Percentiles rank a stretch among this genome's conserved stretches.
These are phyloP conservation scores for Candida awuae DNA, from an alignment of 805 yeast species.

Conservation along the genomic window DNA sequence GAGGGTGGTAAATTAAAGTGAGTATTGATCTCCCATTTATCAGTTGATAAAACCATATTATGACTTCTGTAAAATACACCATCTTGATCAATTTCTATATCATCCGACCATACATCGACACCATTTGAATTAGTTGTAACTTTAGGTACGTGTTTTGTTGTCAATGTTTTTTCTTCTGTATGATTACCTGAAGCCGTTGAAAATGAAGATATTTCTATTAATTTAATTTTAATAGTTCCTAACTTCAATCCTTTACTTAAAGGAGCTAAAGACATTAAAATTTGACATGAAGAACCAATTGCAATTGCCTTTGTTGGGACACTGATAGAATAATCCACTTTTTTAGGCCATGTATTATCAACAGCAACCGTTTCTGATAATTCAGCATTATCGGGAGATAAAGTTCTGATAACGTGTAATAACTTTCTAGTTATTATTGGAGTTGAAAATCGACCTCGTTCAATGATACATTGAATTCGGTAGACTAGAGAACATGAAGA, in stretches of 20 bases:
- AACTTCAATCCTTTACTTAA: conserved; percentile 69
- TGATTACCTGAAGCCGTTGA: conserved; percentile 53
- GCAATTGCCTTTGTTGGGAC: conserved; percentile 86
- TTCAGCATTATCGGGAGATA: conserved; percentile 82
- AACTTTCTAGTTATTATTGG: conserved; percentile 61
- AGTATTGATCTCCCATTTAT: conserved; percentile 68
- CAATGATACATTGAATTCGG: conserved; percentile 70
- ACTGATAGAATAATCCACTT: conserved; percentile 82
- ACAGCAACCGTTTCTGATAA: conserved; percentile 87
- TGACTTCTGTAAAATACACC: conserved; percentile 30
- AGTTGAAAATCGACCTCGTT: conserved; percentile 69
- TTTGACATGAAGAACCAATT: conserved; percentile 70
- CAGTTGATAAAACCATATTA: conserved; percentile 33
- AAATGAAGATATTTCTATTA: conserved; percentile 57
- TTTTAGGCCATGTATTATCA: conserved; percentile 91
- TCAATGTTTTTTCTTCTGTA: conserved; percentile 53
- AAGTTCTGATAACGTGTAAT: conserved; percentile 74
- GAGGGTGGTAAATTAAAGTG: conserved; percentile 61
- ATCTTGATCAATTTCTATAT: conserved; percentile 29
- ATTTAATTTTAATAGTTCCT: conserved; percentile 61
- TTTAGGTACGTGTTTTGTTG: conserved; percentile 38
- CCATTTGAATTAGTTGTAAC: conserved; percentile 33
- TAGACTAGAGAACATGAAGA: conserved; percentile 71
- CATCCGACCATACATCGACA: conserved; percentile 33
- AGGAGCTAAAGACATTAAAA: conserved; percentile 69